Evolutionary conservation across 371 early-diverging fungal genomes (phyloP), one percentile per base, ranked within the genome.

Genomic region (Sporodiniella umbellata): DNA sequence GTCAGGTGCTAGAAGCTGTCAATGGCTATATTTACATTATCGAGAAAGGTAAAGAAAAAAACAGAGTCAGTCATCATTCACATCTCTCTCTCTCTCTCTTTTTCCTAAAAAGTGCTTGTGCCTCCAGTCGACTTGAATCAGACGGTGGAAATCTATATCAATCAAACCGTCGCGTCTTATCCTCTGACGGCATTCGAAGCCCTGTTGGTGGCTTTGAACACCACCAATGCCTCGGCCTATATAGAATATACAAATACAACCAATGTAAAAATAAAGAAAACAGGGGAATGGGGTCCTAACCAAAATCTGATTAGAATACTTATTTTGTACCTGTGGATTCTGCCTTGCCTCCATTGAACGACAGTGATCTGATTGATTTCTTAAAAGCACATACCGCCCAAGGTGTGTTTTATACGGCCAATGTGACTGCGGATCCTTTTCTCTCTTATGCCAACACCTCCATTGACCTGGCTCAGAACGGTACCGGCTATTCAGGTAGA

Each of bases 21-120:
- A 72, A 72, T 44, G 72, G 72, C 45, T 58, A 60, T 18, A 51
- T 67, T 15, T 68, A 72, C 37, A 44, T 72, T 15, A 61, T 72
- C 46, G 64, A 72, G 39, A 54, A 61, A 26, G 50, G 72, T 72
- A 59, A 42, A 46, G 1, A 38, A 53, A 17, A 40, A 38, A 19
- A 17, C 21, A 17, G 14, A 6, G 3, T n/a, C 3, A 14, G 12
- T n/a, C 17, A 17, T 18, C n/a, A 30, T 6, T 33, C 38, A 5
- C 19, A 42, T 17, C 17, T n/a, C n/a, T n/a, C n/a, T n/a, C n/a
- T n/a, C n/a, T n/a, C n/a, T n/a, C n/a, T n/a, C n/a, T n/a, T n/a
- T n/a, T n/a, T n/a, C n/a, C n/a, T n/a, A n/a, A n/a, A n/a, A n/a
- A 72, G 72, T 72, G 0, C 46, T 72, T 18, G 15, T 65, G 1